Percentiles rank a stretch among this genome's conserved stretches.
These are phyloP conservation scores for Entamoeba histolytica DNA, from an alignment of 208 protist species.

Conservation along the genomic window DNA sequence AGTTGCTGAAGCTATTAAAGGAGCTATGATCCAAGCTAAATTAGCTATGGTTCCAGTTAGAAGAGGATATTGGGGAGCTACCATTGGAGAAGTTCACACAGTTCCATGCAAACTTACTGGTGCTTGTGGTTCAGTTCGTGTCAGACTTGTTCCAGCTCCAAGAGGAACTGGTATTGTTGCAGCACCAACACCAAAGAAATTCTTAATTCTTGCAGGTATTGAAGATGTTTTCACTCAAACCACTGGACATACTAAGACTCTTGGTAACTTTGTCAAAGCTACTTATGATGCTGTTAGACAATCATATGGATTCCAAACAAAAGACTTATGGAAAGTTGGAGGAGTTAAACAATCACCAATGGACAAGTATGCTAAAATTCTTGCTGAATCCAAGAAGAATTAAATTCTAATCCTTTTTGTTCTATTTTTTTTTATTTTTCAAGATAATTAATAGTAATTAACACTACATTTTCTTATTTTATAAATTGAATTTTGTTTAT, in stretches of 20 bases:
- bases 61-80: conserved; percentile 95
- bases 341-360: background rate
- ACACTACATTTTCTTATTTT: too few species aligned
- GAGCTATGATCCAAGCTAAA: conserved; percentile 86
- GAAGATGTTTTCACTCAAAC: conserved; percentile 91
- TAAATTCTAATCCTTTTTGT: background rate
- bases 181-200: conserved; percentile 78
- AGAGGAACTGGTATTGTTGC: conserved; percentile 95
- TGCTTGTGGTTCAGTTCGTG: conserved; percentile 88
- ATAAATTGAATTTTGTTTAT: too few species aligned
- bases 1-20: conserved; percentile 90
- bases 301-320: conserved; percentile 91
- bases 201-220: conserved; percentile 85
- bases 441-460: too few species aligned
- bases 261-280: conserved; percentile 97
- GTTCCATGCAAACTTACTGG: conserved; percentile 89
- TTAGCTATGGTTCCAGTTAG: conserved; percentile 84
- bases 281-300: conserved; percentile 78
- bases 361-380: background rate
- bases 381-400: background rate
- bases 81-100: conserved; percentile 91
- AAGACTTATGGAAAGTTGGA: conserved; percentile 70
- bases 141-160: conserved; percentile 89
- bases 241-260: conserved; percentile 76
- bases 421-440: too few species aligned